Base-by-base conservation (phyloP, 202 grass and related monocot species). In the Zizania palustris region DNA sequence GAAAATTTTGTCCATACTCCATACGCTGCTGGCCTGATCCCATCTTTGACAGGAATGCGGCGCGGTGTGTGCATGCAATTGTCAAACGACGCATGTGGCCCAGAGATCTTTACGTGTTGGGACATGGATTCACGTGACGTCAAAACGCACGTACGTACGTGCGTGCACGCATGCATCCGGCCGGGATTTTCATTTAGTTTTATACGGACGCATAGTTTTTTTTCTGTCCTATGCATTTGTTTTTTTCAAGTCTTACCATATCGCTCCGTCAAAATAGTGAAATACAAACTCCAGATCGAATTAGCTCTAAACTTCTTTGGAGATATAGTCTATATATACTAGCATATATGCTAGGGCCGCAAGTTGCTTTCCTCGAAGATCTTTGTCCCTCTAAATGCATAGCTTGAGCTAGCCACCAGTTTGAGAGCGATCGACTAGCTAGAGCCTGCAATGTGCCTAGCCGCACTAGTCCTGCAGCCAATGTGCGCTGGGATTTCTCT, bases 351-450 rank as follows among this genome's bases (percentile, higher is more conserved):
- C 51, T 20, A 74, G 63, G 80, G 77, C 37, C 74, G 65, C 63
- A 44, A 85, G 34, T 53, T 73, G 53, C 76, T 82, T 80, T 83
- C 34, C 15, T 60, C 72, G 60, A 42, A 60, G 84, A 90, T 80
- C 71, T 62, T 68, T 83, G 71, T 67, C 75, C 60, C 45, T 71
- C 43, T 80, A 84, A 38, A 66, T 72, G 61, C 34, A 66, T 83
- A 77, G 51, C 65, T 22, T 60, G 84, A 69, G 65, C 56, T 37
- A 57, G 37, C 18, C 63, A 4, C 81, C 58, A 76, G 81, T 77
- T 77, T 1, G 78, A 71, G 76, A 21, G 62, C 60, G 42, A 76
- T 50, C 72, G 76, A 71, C 51, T 58, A 22, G 40, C 57, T 86
- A 65, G 49, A 51, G 51, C 51, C 51, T 9, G 19, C 51, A 20